Evolutionary conservation across 768 basidiomycete species (phyloP).

Genomic region (Termitomyces sp.): DNA sequence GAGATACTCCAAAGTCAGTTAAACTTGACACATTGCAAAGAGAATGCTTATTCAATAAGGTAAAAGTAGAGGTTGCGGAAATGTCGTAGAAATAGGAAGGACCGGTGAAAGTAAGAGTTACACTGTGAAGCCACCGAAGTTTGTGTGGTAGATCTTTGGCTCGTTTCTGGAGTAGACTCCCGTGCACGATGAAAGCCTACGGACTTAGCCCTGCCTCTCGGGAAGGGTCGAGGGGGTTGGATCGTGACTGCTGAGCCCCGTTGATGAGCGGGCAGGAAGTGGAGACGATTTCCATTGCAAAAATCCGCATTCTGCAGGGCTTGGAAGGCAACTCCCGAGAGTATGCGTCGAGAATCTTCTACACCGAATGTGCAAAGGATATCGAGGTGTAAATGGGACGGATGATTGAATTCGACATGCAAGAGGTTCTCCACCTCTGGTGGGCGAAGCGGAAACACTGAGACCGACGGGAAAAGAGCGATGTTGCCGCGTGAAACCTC

Average conservation of each 20-base stretch:
- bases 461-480: constrained; percentile 62
- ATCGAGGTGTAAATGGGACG: constrained; percentile 45
- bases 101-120: constrained; percentile 91
- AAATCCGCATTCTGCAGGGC: constrained; percentile 52
- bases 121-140: constrained; percentile 70
- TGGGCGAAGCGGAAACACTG: constrained; percentile 43
- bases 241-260: constrained; percentile 18
- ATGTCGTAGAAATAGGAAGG: constrained; percentile 58
- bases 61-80: constrained; percentile 65
- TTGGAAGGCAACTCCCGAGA: constrained; percentile 49
- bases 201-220: constrained; percentile 44
- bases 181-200: constrained; percentile 19
- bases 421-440: constrained; percentile 12
- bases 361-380: constrained; percentile 32
- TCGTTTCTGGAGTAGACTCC: constrained; percentile 22
- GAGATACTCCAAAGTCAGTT: constrained; percentile 85
- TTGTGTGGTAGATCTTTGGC: constrained; percentile 22
- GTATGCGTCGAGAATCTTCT: constrained; percentile 41
- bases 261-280: background rate
- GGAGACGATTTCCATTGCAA: constrained; percentile 32
- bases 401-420: constrained; percentile 28
- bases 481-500: constrained; percentile 41
- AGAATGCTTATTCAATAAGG: constrained; percentile 83
- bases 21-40: constrained; percentile 88
- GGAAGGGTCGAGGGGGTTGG: constrained; percentile 33